Evolutionary conservation across 345 rosid genomes (phyloP).

Genomic region (Noccaea caerulescens): DNA sequence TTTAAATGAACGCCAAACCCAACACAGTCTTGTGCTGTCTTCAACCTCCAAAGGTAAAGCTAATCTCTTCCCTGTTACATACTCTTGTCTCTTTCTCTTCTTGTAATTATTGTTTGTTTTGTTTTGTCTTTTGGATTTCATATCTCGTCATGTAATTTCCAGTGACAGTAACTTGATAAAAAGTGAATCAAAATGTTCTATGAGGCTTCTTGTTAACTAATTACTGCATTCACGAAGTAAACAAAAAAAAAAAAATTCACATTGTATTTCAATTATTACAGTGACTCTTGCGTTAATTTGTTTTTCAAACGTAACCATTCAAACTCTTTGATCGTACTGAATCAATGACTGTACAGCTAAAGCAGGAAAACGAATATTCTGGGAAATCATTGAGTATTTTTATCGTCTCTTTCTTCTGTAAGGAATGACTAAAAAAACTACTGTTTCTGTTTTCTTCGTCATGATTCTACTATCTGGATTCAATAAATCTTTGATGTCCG

Average conservation of each 20-base stretch:
- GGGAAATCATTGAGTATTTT: constrained; percentile 24
- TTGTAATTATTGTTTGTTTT: constrained; percentile 2
- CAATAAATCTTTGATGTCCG: constrained; percentile 7
- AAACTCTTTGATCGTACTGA: neutral
- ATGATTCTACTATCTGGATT: constrained; percentile 29
- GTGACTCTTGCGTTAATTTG: neutral
- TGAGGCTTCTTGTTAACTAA: constrained; percentile 3
- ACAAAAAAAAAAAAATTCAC: neutral
- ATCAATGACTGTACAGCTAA: constrained; percentile 7
- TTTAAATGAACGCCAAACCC: constrained; percentile 58
- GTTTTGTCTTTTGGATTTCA: neutral
- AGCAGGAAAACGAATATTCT: constrained; percentile 12
- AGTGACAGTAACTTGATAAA: neutral
- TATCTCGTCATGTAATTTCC: constrained; percentile 17
- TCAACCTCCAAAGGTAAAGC: constrained; percentile 10
- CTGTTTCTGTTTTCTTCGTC: constrained; percentile 3
- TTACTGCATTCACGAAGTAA: neutral
- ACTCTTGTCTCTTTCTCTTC: neutral
- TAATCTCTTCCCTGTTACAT: constrained; percentile 6
- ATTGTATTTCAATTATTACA: neutral
- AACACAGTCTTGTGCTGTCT: constrained; percentile 18
- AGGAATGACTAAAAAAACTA: neutral
- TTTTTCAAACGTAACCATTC: neutral
- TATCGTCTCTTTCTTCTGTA: constrained; percentile 20
- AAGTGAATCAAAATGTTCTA: constrained; percentile 26